Percentiles rank a stretch among this genome's conserved stretches.
These are phyloP conservation scores for Pythium rhizo-oryzae DNA, from an alignment of 352 stramenopile species.

Conservation along the genomic window DNA sequence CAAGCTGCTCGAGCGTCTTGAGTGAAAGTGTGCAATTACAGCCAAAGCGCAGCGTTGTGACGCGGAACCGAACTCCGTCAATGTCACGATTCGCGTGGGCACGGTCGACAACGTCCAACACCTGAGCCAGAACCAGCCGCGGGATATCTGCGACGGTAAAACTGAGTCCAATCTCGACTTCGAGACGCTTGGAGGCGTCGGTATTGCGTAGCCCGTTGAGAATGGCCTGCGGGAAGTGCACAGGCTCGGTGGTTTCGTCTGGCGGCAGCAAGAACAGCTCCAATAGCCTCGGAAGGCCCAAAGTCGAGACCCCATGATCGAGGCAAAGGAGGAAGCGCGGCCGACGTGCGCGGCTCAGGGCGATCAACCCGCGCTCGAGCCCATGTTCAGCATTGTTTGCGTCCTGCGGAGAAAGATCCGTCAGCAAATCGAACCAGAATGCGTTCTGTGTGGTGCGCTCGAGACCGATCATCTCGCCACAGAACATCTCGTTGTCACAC, in stretches of 20 bases:
- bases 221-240: not conserved
- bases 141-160: slow-evolving; percentile 10
- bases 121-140: not conserved
- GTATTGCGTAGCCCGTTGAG: not conserved
- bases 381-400: not conserved
- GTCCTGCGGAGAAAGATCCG: not conserved
- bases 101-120: slow-evolving; percentile 1
- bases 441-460: not conserved
- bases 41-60: too few relatives aligned
- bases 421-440: not conserved
- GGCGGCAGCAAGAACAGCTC: slow-evolving; percentile 1
- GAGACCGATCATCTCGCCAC: slow-evolving; percentile 1
- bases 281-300: not conserved
- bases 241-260: not conserved
- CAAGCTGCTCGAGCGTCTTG: too few relatives aligned
- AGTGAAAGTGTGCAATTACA: too few relatives aligned
- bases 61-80: too few relatives aligned
- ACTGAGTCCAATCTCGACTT: slow-evolving; percentile 15
- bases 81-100: not conserved
- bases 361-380: not conserved
- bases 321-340: slow-evolving; percentile 1
- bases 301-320: slow-evolving; percentile 1
- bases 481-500: not conserved
- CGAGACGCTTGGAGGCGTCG: not conserved
- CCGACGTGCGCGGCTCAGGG: not conserved